Conservation (phyloP, 139 green algal genomes). For the Micractinium conductrix region DNA sequence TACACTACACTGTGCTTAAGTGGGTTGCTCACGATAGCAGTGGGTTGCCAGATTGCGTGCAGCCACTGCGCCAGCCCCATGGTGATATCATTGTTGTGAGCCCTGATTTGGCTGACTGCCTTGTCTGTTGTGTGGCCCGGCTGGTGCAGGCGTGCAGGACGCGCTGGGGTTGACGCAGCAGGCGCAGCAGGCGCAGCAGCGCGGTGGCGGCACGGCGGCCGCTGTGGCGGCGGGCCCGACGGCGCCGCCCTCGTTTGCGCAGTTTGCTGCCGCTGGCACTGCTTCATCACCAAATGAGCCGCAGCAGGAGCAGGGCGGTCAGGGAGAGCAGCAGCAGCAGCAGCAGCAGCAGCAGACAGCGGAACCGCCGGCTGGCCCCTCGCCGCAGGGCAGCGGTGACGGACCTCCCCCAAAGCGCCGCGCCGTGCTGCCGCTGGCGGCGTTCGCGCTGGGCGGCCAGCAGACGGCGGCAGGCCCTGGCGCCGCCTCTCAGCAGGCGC, state of each 20-base stretch:
- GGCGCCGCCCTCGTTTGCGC: neutral
- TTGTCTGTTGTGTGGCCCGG: no score
- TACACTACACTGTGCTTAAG: no score
- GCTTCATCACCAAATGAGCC: no score
- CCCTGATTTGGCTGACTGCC: no score
- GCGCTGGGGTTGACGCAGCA: slow-evolving; percentile 10
- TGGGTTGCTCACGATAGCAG: no score
- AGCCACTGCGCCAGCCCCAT: no score
- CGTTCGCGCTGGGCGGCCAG: slow-evolving; percentile 31
- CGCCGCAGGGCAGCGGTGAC: neutral
- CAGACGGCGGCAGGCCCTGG: slow-evolving; percentile 1
- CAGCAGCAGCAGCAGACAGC: neutral
- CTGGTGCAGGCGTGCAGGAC: slow-evolving; percentile 55
- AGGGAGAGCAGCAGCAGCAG: neutral
- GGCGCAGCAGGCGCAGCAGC: slow-evolving; percentile 15
- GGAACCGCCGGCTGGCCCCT: neutral
- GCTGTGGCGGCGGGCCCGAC: neutral
- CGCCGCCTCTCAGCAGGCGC: slow-evolving; percentile 4
- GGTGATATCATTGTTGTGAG: no score
- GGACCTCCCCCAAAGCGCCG: slow-evolving; percentile 13
- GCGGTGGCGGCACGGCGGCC: neutral
- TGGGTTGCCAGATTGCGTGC: no score
- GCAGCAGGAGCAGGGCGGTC: neutral
- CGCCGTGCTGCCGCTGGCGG: slow-evolving; percentile 12
- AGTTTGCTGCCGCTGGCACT: neutral